Conservation (phyloP, 768 basidiomycete genomes). For the Nidularia sp. region DNA sequence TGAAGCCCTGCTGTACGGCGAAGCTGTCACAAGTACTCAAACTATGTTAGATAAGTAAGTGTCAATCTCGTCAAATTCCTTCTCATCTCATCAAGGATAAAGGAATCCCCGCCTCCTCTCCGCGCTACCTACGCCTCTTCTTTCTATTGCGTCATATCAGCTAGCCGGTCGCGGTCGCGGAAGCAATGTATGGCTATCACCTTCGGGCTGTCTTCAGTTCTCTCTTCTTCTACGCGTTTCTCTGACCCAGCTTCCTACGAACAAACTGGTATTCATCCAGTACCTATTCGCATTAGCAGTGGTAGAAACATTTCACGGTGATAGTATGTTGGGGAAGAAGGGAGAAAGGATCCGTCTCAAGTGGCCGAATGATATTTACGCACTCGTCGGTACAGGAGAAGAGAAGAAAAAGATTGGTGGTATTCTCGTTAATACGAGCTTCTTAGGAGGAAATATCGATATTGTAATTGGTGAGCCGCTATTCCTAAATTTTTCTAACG, state of each 20-base stretch:
- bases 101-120: slow-evolving; percentile 78
- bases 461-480: slow-evolving; percentile 70
- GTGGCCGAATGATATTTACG: slow-evolving; percentile 98
- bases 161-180: slow-evolving; percentile 87
- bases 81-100: slow-evolving; percentile 1
- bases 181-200: slow-evolving; percentile 89
- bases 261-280: slow-evolving; percentile 86
- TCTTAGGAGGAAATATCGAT: slow-evolving; percentile 65
- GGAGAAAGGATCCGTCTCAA: slow-evolving; percentile 72
- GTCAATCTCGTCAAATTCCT: neutral
- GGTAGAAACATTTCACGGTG: slow-evolving; percentile 74
- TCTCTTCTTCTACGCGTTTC: slow-evolving; percentile 68
- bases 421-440: slow-evolving; percentile 85
- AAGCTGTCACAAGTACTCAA: slow-evolving; percentile 91
- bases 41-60: slow-evolving; percentile 89
- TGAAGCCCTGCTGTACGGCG: slow-evolving; percentile 79
- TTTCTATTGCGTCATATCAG: slow-evolving; percentile 86
- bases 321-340: slow-evolving; percentile 43
- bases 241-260: slow-evolving; percentile 44
- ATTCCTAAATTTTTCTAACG: neutral
- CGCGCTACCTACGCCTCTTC: slow-evolving; percentile 65
- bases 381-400: slow-evolving; percentile 43
- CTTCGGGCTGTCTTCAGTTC: slow-evolving; percentile 82
- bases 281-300: slow-evolving; percentile 90
- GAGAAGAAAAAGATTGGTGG: slow-evolving; percentile 84